Base-by-base conservation (phyloP, 768 basidiomycete genomes). In the Trametes cingulata region DNA sequence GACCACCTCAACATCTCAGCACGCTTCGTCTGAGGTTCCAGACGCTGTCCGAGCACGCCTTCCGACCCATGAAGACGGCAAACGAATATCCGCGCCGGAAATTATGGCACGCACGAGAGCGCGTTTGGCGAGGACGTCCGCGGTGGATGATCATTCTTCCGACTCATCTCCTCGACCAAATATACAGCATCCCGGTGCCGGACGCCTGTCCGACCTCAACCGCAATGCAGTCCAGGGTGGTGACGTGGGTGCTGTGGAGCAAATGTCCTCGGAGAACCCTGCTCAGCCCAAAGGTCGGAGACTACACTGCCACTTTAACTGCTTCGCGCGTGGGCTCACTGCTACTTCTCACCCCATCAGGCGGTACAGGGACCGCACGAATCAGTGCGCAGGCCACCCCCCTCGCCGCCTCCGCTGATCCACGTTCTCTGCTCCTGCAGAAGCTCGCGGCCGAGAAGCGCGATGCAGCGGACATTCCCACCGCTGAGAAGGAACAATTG, bases 91-190 rank as follows among this genome's bases (percentile, higher is more conserved):
- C 41, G 66, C 64, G 8, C 61, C 61, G 40, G 64, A 66, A 43
- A 72, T 69, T 55, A 70, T 72, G 71, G 71, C 66, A 39, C 68
- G 69, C 40, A 74, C 73, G 42, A 68, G 72, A 33, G 70, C 66
- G 13, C 68, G 63, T 9, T 60, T 74, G 9, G 59, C 60, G 33
- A 56, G 46, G 52, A 36, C 25, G 52, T 53, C 52, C 49, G 33
- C 37, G 52, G 50, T 56, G 58, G 62, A 58, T 36, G 53, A 66
- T 36, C 55, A 25, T 59, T 33, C 48, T 37, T 25, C 64, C 58
- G 56, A 54, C 40, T 55, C 58, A 42, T 51, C 47, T 19, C 52
- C 15, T 36, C 20, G 52, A 17, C 33, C 54, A 29, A 15, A 37
- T n/a, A 27, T 46, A 42, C 58, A 58, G 43, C 49, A 47, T 33